Base-by-base conservation (phyloP, 768 basidiomycete genomes). In the Lactifluus echinatus region DNA sequence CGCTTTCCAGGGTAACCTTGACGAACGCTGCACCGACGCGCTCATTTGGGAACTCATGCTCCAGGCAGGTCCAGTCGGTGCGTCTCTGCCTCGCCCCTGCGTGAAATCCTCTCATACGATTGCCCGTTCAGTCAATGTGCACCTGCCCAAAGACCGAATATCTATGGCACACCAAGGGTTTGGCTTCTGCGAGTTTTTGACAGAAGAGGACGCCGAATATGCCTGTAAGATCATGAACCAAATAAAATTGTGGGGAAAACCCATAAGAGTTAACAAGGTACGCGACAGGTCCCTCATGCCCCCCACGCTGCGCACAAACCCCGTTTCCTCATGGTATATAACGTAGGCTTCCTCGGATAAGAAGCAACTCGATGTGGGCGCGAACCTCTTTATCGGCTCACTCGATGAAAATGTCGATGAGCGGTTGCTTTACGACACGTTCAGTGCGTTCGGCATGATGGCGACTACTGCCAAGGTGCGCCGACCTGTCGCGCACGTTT, bases 141-240 rank as follows among this genome's bases (percentile, higher is more conserved):
- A 98, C 73, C 77, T 99, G 7, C 94, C 96, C 14, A 99, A 98
- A 74, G 96, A 99, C 73, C 85, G 96, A 64, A 91, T 99, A 55
- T 96, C 93, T 12, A 95, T 94, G 90, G 80, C 90, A 1, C 96
- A 98, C 70, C 96, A 99, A 74, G 96, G 96, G 46, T 99, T 97
- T 73, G 96, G 96, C 39, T 99, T 99, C 75, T 97, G 95, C 80
- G 96, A 99, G 77, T 98, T 99, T 72, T 76, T 95, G 72, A 93
- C 93, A 37, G 94, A 98, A 75, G 94, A 96, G 71, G 96, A 98
- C 74, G 93, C 96, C 61, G 96, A 99, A 73, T 99, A 99, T 72
- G 95, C 93, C 56, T 97, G 95, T 80, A 96, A 97, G 79, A 97
- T 98, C 66, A 97, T 98, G 95, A 99, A 99, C 70, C 95, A 97